Evolutionary conservation across 371 early-diverging fungal species (phyloP), one percentile per base, ranked within the genome.

Genomic region (Saksenaea oblongispora): DNA sequence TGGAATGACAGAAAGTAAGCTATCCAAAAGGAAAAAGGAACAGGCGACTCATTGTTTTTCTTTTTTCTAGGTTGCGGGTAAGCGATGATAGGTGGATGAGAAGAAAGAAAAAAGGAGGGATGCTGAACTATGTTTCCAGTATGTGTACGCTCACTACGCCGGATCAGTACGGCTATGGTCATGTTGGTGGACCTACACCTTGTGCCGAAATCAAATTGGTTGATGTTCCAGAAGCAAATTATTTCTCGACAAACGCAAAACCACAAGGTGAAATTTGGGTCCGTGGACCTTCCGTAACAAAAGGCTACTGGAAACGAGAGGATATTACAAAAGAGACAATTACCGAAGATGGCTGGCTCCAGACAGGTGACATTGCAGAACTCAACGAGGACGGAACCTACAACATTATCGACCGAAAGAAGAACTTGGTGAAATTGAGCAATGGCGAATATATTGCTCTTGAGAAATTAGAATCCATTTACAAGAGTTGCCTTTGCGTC

Each of bases 361-460:
- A 80, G 71, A 95, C 96, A 14, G 97, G 96, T 42, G 97, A 97
- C 72, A 90, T 97, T 70, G 95, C 85, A 34, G 85, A 89, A 73
- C 84, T 81, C 81, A 75, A 82, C 22, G 71, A 75, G 13, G 84
- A 89, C 59, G 91, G 91, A 18, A 74, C 79, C 37, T 65, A 91
- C 7, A 57, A 72, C 31, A 78, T 93, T 54, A 91, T 93, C 63
- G 93, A 93, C 72, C 80, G 93, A 63, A 84, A 81, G 54, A 93
- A 92, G 81, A 92, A 86, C 60, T 69, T 90, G 8, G 86, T 96
- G 76, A 96, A 74, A 37, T 58, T 86, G 34, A 78, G 80, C 26
- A 86, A 91, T 65, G 98, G 99, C 66, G 99, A 99, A 75, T 99
- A 98, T 82, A 93, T 90, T 72, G 96, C 96, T 0, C 87, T 98